Evolutionary conservation across 352 stramenopile genomes (phyloP).

Genomic region (Phytopythium helicoides): DNA sequence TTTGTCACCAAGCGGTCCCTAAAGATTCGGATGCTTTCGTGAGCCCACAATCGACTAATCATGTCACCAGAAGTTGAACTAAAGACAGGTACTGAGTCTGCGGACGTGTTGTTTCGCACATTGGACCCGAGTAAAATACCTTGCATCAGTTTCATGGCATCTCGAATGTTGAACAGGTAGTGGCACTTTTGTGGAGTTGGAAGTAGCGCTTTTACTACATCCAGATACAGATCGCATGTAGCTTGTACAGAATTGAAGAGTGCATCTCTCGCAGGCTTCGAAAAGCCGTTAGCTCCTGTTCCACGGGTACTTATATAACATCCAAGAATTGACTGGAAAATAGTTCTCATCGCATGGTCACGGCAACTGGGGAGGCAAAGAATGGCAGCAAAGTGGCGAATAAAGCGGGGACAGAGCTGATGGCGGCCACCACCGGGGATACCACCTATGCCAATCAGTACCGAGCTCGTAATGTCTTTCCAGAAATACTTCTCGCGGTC

Average conservation of each 20-base stretch:
- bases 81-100: neutral
- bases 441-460: conserved; percentile 63
- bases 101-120: neutral
- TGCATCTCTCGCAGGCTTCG: conserved; percentile 52
- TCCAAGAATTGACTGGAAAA: conserved; percentile 87
- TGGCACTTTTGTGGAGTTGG: conserved; percentile 81
- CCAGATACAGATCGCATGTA: conserved; percentile 63
- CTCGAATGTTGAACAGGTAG: conserved; percentile 83
- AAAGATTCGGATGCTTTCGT: conserved; percentile 92
- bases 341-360: conserved; percentile 78
- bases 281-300: conserved; percentile 8
- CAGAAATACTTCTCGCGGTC: conserved; percentile 85
- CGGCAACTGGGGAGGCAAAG: conserved; percentile 74
- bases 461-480: conserved; percentile 69
- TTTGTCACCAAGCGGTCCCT: conserved; percentile 88
- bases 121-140: conserved; percentile 65
- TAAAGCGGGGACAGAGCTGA: conserved; percentile 54
- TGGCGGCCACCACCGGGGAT: conserved; percentile 57
- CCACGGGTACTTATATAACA: conserved; percentile 34
- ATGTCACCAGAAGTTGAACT: conserved; percentile 24
- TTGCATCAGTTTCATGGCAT: conserved; percentile 80
- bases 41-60: conserved; percentile 81
- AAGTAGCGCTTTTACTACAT: conserved; percentile 46
- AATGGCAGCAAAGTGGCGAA: conserved; percentile 63
- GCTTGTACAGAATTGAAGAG: conserved; percentile 53